A percentile compares a stretch with the other conserved stretches of the same genome.
phyloP scores from a whole-genome alignment of 371 early-diverging fungal species.

The Lichtheimia hyalospora region DNA sequence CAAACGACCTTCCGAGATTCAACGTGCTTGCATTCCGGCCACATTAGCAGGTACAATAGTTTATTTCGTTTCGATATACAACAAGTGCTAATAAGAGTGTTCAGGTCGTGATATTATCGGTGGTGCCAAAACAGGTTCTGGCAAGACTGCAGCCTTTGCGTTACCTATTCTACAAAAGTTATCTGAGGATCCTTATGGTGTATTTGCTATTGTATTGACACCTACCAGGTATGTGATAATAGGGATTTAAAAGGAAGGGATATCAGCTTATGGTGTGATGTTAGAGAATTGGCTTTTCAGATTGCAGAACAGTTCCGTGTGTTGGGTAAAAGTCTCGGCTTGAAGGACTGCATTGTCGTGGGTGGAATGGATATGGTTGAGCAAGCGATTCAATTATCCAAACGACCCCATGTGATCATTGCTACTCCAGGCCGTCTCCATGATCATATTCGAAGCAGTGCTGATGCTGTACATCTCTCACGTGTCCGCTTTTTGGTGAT shows the following conservation, averaged over 20 bases:
- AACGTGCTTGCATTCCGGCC: constrained; percentile 81
- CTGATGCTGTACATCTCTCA: constrained; percentile 63
- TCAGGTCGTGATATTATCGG: constrained; percentile 90
- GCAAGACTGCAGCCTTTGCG: constrained; percentile 99
- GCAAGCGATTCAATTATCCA: constrained; percentile 86
- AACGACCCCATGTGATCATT: constrained; percentile 93
- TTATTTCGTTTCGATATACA: too few relatives aligned
- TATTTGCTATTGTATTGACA: constrained; percentile 93
- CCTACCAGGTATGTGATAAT: constrained; percentile 79
- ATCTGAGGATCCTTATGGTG: constrained; percentile 90
- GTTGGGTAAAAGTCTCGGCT: constrained; percentile 87
- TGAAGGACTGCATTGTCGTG: constrained; percentile 89
- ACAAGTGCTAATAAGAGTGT: constrained; percentile 5
- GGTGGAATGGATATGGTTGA: constrained; percentile 96
- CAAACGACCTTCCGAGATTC: constrained; percentile 92
- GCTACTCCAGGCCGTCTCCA: constrained; percentile 98
- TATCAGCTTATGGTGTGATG: not conserved
- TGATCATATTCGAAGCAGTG: constrained; percentile 85
- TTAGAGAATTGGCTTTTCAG: constrained; percentile 94
- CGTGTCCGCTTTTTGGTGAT: constrained; percentile 77
- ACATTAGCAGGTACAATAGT: constrained; percentile 56
- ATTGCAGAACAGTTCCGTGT: constrained; percentile 95
- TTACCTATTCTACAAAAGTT: constrained; percentile 95
- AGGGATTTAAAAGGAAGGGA: not conserved
- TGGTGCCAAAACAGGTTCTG: constrained; percentile 98